Base-by-base conservation (phyloP, 2,329 filamentous ascomycete genomes). In the Drechslerella coelobrocha region DNA sequence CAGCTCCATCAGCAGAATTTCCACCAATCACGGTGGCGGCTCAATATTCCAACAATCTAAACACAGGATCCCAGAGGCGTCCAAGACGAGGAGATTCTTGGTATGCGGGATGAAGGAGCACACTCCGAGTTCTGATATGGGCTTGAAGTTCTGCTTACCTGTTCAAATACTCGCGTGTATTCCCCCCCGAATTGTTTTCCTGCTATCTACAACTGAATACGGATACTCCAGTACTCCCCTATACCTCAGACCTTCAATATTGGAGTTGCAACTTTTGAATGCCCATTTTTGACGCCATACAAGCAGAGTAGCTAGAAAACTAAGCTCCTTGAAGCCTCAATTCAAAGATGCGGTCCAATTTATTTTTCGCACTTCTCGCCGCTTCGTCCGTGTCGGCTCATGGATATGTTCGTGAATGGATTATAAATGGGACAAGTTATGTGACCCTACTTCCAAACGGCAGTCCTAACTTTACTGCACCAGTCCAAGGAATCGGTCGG, bases 401-500 rank as follows among this genome's bases (percentile, higher is more conserved):
- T 17, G 61, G 61, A 23, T 65, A 65, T 21, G 61, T 65, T 2
- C 39, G 52, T 9, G 61, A 65, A 29, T 65, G 61, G 61, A 27
- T 29, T 8, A 65, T 65, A 1, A 31, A 41, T 51, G 61, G 61
- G 2, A 43, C 55, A 24, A 65, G 27, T 3, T 65, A 57, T 17
- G 37, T 56, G 12, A 65, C 61, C 6, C 24, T 56, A 8, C 53
- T 65, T 2, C 51, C 52, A 12, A 53, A 19, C n/a, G 52, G 52
- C 1, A 21, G 51, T 24, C 61, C 61, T 2, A 39, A 65, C 26
- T 65, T 37, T 9, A 51, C 41, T 0, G 61, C 61, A n/a, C 61
- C 61, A n/a, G 61, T 65, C 2, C 24, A 65, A 43, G 61, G 61
- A 34, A 65, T 65, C 39, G 61, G 60, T 63, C 45, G 2, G 17